Conservation (phyloP, 257 asterid species). For the Forsythia viridissima region DNA sequence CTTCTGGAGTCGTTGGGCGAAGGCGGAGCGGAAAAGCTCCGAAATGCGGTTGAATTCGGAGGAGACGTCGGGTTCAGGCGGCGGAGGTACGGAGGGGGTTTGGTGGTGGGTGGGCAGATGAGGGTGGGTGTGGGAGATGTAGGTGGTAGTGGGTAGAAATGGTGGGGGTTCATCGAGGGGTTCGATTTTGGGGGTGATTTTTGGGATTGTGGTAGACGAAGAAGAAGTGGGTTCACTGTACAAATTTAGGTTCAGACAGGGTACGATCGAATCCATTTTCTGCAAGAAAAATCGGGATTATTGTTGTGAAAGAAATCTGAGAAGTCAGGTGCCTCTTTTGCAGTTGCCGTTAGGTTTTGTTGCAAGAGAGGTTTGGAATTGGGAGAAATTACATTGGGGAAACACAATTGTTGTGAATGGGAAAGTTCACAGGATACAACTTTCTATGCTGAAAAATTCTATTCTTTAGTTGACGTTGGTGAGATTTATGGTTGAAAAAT, state of each 20-base stretch:
- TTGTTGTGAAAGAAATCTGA: neutral
- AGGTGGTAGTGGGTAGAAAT: conserved; percentile 12
- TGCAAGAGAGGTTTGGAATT: neutral
- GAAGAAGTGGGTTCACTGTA: conserved; percentile 23
- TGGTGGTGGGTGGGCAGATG: conserved; percentile 5
- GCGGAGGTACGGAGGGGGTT: conserved; percentile 1
- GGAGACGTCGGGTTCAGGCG: conserved; percentile 25
- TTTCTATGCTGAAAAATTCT: no score
- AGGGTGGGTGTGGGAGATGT: conserved; percentile 9
- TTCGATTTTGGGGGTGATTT: conserved; percentile 50
- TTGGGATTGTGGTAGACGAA: conserved; percentile 19
- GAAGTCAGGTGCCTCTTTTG: neutral
- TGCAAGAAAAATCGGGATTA: neutral
- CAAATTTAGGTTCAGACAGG: conserved; percentile 50
- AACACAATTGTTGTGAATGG: neutral
- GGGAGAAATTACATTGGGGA: neutral
- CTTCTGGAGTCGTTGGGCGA: conserved; percentile 24
- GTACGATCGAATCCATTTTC: conserved; percentile 34
- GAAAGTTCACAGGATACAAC: no score
- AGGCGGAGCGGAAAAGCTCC: conserved; percentile 42
- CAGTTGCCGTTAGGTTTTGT: neutral
- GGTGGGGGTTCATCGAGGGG: conserved; percentile 50
- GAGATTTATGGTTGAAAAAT: no score
- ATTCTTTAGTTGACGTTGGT: no score
- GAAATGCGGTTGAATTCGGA: conserved; percentile 54